Evolutionary conservation across 2,329 filamentous ascomycete species (phyloP).

Genomic region (Parastagonospora nodorum): DNA sequence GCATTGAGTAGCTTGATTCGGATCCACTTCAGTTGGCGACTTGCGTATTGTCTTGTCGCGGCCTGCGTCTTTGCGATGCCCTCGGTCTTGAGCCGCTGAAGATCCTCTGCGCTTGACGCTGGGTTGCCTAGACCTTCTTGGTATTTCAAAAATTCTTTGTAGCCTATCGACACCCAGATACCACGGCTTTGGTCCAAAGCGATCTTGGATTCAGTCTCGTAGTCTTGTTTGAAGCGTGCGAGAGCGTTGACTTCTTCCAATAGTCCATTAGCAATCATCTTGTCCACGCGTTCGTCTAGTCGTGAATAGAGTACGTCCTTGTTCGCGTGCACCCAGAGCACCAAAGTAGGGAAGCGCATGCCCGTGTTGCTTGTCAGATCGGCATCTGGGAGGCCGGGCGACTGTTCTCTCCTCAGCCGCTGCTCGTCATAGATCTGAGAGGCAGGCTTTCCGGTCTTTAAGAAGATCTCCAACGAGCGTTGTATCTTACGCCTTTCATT

Average conservation of each 20-base stretch:
- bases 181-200: conserved; percentile 75
- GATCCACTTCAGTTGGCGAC: conserved; percentile 85
- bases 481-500: conserved; percentile 89
- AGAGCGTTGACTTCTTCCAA: conserved; percentile 66
- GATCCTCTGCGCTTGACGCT: conserved; percentile 43
- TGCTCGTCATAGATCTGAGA: conserved; percentile 90
- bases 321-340: conserved; percentile 88
- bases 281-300: conserved; percentile 77
- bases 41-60: conserved; percentile 86
- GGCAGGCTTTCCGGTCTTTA: conserved; percentile 78
- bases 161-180: conserved; percentile 97
- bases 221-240: conserved; percentile 52
- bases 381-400: conserved; percentile 5
- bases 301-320: conserved; percentile 69
- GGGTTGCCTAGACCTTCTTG: conserved; percentile 47
- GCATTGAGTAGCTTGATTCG: conserved; percentile 77
- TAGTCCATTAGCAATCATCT: conserved; percentile 74
- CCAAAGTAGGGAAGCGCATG: conserved; percentile 63
- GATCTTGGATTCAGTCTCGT: conserved; percentile 54
- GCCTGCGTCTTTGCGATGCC: conserved; percentile 78
- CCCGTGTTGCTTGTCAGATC: conserved; percentile 6
- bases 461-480: conserved; percentile 86
- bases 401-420: conserved; percentile 40
- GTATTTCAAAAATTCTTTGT: conserved; percentile 85
- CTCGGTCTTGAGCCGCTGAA: conserved; percentile 61